These are phyloP conservation scores for Aureobasidium lini DNA, from an alignment of 2,329 filamentous ascomycete species.

Conservation along the genomic window DNA sequence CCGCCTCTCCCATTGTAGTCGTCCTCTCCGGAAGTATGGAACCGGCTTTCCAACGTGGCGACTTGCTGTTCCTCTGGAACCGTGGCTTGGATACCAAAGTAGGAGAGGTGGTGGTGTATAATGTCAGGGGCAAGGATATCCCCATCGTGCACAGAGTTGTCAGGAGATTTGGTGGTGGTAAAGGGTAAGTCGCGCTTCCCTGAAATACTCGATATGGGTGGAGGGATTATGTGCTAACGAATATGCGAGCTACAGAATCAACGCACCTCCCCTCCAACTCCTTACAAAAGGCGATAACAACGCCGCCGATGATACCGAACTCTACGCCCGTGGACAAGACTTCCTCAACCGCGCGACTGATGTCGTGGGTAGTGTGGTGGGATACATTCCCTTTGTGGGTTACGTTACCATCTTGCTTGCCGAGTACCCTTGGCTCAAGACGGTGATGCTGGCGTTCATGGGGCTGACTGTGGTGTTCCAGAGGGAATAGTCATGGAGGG, in stretches of 20 bases:
- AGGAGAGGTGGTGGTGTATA: slow-evolving; percentile 71
- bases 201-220: too few relatives aligned
- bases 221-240: not conserved
- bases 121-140: slow-evolving; percentile 88
- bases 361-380: slow-evolving; percentile 87
- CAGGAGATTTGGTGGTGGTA: slow-evolving; percentile 54
- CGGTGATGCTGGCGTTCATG: slow-evolving; percentile 89
- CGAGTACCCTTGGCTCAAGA: slow-evolving; percentile 96
- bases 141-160: slow-evolving; percentile 94
- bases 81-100: slow-evolving; percentile 55
- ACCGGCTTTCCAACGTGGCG: slow-evolving; percentile 71
- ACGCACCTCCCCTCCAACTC: slow-evolving; percentile 32
- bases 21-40: slow-evolving; percentile 83
- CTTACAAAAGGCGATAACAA: slow-evolving; percentile 99
- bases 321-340: slow-evolving; percentile 79
- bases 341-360: slow-evolving; percentile 73
- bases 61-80: slow-evolving; percentile 72
- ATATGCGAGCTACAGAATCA: not conserved
- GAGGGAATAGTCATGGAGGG: slow-evolving; percentile 56
- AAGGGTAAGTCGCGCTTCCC: not conserved
- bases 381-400: slow-evolving; percentile 88
- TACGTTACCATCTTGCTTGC: slow-evolving; percentile 95
- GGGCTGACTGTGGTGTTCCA: slow-evolving; percentile 88
- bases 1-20: slow-evolving; percentile 63
- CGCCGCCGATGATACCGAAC: slow-evolving; percentile 81